Conservation (phyloP, 768 basidiomycete genomes). For the Trametes elegans region DNA sequence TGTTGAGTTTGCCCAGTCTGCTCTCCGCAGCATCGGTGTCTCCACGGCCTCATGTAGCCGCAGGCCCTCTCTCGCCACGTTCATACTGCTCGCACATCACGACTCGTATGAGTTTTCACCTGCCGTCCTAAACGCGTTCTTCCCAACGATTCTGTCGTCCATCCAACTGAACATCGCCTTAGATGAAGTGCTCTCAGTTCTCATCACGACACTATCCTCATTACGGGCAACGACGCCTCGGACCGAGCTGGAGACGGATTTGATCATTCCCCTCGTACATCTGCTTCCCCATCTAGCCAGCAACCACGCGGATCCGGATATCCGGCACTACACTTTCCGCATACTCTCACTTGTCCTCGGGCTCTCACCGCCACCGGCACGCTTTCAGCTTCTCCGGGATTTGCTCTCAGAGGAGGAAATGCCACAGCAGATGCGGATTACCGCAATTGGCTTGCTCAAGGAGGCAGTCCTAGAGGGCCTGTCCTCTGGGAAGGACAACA, state of each 20-base stretch:
- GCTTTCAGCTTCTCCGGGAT: slow-evolving; percentile 54
- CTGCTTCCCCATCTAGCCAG: slow-evolving; percentile 57
- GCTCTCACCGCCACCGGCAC: slow-evolving; percentile 43
- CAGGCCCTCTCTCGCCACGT: slow-evolving; percentile 16
- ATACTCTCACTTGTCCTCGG: slow-evolving; percentile 54
- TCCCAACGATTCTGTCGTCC: slow-evolving; percentile 27
- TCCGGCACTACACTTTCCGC: slow-evolving; percentile 62
- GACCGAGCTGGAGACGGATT: slow-evolving; percentile 39
- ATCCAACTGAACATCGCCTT: slow-evolving; percentile 53
- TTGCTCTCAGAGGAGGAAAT: slow-evolving; percentile 45
- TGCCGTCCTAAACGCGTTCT: slow-evolving; percentile 17
- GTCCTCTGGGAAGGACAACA: slow-evolving; percentile 27
- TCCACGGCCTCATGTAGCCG: slow-evolving; percentile 1
- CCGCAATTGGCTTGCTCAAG: slow-evolving; percentile 66
- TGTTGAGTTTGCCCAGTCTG: background rate
- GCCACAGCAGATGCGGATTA: slow-evolving; percentile 66
- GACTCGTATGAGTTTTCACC: slow-evolving; percentile 9
- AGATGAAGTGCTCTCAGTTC: slow-evolving; percentile 60
- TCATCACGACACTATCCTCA: slow-evolving; percentile 38
- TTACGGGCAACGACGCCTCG: slow-evolving; percentile 13
- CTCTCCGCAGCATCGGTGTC: slow-evolving; percentile 26
- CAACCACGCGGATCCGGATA: slow-evolving; percentile 54
- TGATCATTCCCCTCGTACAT: slow-evolving; percentile 46
- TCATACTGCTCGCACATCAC: slow-evolving; percentile 30
- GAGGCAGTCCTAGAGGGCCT: slow-evolving; percentile 60